A percentile compares a stretch with the other conserved stretches of the same genome.
These are phyloP conservation scores for Aegilops longissima DNA, from an alignment of 176 grass and related monocot species.

Conservation along the genomic window DNA sequence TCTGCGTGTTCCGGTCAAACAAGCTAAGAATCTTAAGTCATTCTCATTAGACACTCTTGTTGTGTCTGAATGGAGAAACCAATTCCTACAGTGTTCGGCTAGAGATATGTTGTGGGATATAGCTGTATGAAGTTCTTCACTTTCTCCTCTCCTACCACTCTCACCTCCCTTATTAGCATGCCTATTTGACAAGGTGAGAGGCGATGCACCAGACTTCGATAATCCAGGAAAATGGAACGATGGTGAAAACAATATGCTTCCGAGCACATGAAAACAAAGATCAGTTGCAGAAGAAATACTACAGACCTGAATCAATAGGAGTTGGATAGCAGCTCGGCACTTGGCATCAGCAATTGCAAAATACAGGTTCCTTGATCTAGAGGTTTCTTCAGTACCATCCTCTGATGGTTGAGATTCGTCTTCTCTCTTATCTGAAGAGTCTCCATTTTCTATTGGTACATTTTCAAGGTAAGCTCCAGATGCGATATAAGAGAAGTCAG, in stretches of 20 bases:
- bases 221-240: conserved; percentile 13
- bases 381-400: conserved; percentile 60
- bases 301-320: conserved; percentile 94
- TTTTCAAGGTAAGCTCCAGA: conserved; percentile 76
- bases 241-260: conserved; percentile 19
- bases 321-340: conserved; percentile 95
- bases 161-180: neutral
- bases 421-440: conserved; percentile 56
- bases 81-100: conserved; percentile 6
- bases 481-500: conserved; percentile 85
- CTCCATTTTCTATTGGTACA: conserved; percentile 54
- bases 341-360: conserved; percentile 94
- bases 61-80: conserved; percentile 1
- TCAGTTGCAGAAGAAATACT: conserved; percentile 17
- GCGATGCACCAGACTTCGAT: neutral
- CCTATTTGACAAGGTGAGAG: neutral
- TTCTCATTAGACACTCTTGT: neutral
- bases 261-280: neutral
- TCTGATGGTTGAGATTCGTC: conserved; percentile 50
- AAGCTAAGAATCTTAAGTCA: neutral
- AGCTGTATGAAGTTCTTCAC: neutral
- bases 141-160: conserved; percentile 7
- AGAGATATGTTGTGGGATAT: neutral
- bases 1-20: conserved; percentile 9
- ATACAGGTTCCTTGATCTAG: conserved; percentile 81